Evolutionary conservation across 805 yeast genomes (phyloP), one percentile per base, ranked within the genome.

Genomic region (Cyberlindnera subsufficiens): DNA sequence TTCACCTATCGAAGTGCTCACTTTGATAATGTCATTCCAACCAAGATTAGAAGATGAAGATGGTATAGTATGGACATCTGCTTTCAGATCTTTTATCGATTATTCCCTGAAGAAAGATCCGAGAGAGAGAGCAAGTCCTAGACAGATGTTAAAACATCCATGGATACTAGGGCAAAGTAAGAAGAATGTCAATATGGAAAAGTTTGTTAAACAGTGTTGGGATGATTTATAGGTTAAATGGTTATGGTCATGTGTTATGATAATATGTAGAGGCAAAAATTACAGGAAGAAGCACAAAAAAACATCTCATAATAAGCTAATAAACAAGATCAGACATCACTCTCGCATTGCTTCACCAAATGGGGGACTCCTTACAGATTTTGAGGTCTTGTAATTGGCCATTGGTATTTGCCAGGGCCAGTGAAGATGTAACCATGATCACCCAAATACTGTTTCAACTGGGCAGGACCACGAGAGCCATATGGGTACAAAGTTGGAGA

Each of bases 141-240:
- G 93, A 53, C 96, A 93, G 60, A 86, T 93, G 91, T 71, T 93
- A 37, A 74, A 70, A 40, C 99, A 93, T 67, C 97, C 97, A 3
- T 93, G 99, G 99, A 71, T 88, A 42, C 65, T 76, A 15, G 87
- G 89, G 2, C 96, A 86, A 66, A 76, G 77, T 65, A 72, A 67
- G 49, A 79, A 81, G 58, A 71, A 66, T 39, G 95, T 91, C 14
- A 77, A 80, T 51, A 91, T 93, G 98, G 95, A 78, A 50, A 82
- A 79, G 62, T 86, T 93, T 61, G 86, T 93, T 16, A 67, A 68
- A 45, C 78, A 79, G 49, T 57, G 61, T 31, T 57, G 61, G 61
- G 58, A 53, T 15, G 30, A 35, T 22, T 17, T 11, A 20, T 22
- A 22, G 27, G 27, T 22, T 22, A 22, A 22, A 22, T 22, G 27